phyloP scores from a whole-genome alignment of 2,329 filamentous ascomycete species.

The Colletotrichum sublineola region DNA sequence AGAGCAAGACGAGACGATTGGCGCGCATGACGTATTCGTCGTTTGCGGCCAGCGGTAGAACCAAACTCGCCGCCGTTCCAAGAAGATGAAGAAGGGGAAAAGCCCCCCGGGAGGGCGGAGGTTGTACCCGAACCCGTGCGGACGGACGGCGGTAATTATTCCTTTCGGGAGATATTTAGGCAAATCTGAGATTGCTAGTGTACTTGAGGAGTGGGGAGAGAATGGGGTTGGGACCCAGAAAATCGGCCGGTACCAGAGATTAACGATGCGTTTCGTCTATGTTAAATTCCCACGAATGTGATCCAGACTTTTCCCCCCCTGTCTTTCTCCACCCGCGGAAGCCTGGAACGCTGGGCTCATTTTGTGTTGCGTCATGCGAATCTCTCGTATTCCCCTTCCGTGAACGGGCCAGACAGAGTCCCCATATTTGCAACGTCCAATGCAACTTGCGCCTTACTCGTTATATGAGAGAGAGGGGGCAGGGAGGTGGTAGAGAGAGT shows the following conservation, averaged over 20 bases:
- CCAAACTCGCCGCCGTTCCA: neutral
- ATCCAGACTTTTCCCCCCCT: neutral
- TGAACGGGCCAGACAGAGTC: too few species aligned
- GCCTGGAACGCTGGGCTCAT: neutral
- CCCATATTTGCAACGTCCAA: too few species aligned
- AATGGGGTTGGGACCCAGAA: neutral
- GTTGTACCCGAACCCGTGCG: neutral
- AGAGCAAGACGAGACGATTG: neutral
- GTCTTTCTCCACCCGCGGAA: neutral
- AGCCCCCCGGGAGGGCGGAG: too few species aligned
- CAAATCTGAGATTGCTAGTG: neutral
- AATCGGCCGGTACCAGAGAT: constrained; percentile 10
- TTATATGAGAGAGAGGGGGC: too few species aligned
- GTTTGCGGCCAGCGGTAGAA: neutral
- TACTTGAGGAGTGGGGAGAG: too few species aligned
- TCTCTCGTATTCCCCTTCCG: neutral
- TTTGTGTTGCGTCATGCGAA: constrained; percentile 1
- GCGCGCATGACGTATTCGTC: neutral
- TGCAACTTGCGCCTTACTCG: neutral
- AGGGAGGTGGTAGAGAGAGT: too few species aligned
- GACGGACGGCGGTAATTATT: neutral
- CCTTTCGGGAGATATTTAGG: constrained; percentile 1
- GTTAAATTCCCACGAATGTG: constrained; percentile 27
- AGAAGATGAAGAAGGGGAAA: neutral
- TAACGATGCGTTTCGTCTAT: neutral